Conservation (phyloP, 2,329 filamentous ascomycete species). For the Elsinoe ampelina region DNA sequence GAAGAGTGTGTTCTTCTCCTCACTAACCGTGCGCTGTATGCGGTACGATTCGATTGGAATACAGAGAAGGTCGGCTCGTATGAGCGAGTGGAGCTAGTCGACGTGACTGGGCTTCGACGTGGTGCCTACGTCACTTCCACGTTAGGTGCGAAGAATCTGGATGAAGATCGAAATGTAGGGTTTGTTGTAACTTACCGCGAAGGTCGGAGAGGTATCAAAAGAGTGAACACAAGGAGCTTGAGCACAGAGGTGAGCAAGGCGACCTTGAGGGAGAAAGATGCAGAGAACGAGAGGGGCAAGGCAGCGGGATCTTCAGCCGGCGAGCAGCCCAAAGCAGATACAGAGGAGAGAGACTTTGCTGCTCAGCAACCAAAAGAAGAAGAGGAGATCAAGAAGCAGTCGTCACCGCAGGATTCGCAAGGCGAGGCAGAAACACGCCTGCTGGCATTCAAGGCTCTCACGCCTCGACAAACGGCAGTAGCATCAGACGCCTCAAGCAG, state of each 20-base stretch:
- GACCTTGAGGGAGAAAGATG: constrained; percentile 27
- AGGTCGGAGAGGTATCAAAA: constrained; percentile 58
- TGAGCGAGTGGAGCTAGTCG: constrained; percentile 70
- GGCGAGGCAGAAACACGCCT: constrained; percentile 26
- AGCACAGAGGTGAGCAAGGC: constrained; percentile 38
- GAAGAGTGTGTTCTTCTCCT: constrained; percentile 83
- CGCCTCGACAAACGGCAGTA: constrained; percentile 36
- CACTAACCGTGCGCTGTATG: constrained; percentile 76
- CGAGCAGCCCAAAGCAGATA: constrained; percentile 15
- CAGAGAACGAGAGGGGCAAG: constrained; percentile 20
- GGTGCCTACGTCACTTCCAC: constrained; percentile 90
- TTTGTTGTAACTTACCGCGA: constrained; percentile 71
- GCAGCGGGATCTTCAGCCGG: constrained; percentile 8
- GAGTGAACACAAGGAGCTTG: constrained; percentile 79
- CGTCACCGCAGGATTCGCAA: constrained; percentile 16
- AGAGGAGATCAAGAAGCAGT: constrained; percentile 18
- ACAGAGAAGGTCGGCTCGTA: constrained; percentile 91
- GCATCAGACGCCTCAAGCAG: constrained; percentile 15
- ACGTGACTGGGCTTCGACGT: constrained; percentile 62
- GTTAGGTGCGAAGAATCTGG: constrained; percentile 64
- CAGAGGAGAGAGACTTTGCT: constrained; percentile 19
- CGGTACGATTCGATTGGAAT: constrained; percentile 88
- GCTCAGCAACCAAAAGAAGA: constrained; percentile 17
- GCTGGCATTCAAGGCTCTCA: constrained; percentile 49
- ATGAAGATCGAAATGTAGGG: constrained; percentile 69